phyloP scores from a whole-genome alignment of 345 rosid genomes.

The Gossypium anomalum region DNA sequence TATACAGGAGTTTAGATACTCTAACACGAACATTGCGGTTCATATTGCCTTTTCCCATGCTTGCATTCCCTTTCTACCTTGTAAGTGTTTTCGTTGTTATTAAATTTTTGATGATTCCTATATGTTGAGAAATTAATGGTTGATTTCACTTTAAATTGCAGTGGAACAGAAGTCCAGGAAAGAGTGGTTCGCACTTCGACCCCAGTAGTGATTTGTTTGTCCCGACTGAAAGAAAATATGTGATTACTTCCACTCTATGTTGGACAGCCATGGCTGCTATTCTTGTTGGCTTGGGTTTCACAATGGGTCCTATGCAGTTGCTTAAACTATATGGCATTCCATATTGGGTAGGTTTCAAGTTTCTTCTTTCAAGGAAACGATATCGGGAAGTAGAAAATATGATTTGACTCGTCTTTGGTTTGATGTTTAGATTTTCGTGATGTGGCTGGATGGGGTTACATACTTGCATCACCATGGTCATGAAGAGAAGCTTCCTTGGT shows the following conservation, averaged over 20 bases:
- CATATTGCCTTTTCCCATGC: constrained; percentile 77
- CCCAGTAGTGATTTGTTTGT: constrained; percentile 72
- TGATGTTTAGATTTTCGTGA: constrained; percentile 52
- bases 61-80: constrained; percentile 88
- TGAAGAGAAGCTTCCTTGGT: constrained; percentile 85
- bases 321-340: constrained; percentile 74
- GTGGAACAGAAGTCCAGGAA: constrained; percentile 89
- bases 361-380: too few species aligned
- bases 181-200: constrained; percentile 78
- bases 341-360: constrained; percentile 41
- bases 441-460: constrained; percentile 84
- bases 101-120: neutral
- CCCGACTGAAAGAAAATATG: constrained; percentile 61
- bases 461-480: constrained; percentile 92
- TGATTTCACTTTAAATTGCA: constrained; percentile 21
- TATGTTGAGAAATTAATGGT: neutral
- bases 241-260: constrained; percentile 66
- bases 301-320: constrained; percentile 57
- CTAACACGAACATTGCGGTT: constrained; percentile 54
- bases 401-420: constrained; percentile 1
- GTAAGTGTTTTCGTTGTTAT: constrained; percentile 36
- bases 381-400: neutral
- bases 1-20: constrained; percentile 51
- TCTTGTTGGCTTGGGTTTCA: constrained; percentile 44
- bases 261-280: constrained; percentile 70